A percentile compares a stretch with the other conserved stretches of the same genome.
Evolutionary conservation across 805 yeast species (phyloP).

Genomic region (Candida wancherniae): DNA sequence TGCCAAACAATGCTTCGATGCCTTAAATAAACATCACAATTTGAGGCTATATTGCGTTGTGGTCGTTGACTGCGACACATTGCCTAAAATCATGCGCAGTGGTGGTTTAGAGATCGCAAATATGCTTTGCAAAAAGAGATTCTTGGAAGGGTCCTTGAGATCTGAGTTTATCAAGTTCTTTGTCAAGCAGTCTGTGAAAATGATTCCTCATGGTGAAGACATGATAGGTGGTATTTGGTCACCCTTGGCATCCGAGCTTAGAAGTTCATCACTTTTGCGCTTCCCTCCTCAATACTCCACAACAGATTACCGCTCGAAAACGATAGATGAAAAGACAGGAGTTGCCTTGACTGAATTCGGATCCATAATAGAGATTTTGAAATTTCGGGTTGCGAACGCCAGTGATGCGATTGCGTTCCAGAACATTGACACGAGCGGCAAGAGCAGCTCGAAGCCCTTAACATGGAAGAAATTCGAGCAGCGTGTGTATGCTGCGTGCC

Average conservation of each 20-base stretch:
- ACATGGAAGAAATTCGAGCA: slow-evolving; percentile 80
- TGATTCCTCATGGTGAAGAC: slow-evolving; percentile 72
- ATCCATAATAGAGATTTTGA: slow-evolving; percentile 66
- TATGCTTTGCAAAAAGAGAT: slow-evolving; percentile 72
- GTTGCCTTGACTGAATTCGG: slow-evolving; percentile 70
- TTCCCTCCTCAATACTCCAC: slow-evolving; percentile 78
- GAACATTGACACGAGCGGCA: slow-evolving; percentile 33
- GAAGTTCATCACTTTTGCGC: slow-evolving; percentile 56
- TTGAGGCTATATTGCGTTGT: slow-evolving; percentile 78
- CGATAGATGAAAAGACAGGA: slow-evolving; percentile 72
- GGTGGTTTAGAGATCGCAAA: slow-evolving; percentile 93
- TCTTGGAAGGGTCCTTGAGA: slow-evolving; percentile 72
- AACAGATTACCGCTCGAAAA: slow-evolving; percentile 68
- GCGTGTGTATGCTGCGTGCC: slow-evolving; percentile 69
- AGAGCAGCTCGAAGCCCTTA: slow-evolving; percentile 33
- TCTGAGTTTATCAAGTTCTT: slow-evolving; percentile 81
- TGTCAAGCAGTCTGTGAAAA: slow-evolving; percentile 55
- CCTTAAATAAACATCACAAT: slow-evolving; percentile 48
- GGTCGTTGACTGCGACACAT: slow-evolving; percentile 71
- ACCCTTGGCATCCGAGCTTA: slow-evolving; percentile 59
- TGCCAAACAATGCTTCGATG: slow-evolving; percentile 42
- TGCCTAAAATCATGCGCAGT: slow-evolving; percentile 79
- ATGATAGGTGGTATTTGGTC: slow-evolving; percentile 82
- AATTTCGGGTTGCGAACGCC: slow-evolving; percentile 68
- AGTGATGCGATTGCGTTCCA: slow-evolving; percentile 78